These are phyloP conservation scores for Teratosphaeriaceae sp. DNA, from an alignment of 2,329 filamentous ascomycete genomes.

Conservation along the genomic window DNA sequence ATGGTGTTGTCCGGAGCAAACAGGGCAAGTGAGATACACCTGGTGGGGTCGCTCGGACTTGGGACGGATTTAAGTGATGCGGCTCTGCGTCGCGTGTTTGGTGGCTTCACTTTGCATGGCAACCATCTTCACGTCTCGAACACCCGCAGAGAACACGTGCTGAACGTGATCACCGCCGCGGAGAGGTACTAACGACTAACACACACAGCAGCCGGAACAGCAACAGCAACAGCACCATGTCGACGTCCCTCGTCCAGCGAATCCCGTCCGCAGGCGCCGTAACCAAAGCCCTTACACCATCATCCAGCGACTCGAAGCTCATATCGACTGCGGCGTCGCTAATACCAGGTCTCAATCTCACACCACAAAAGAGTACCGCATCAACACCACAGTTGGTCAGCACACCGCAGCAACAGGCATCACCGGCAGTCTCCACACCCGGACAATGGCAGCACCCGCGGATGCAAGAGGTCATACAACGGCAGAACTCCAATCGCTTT, in stretches of 20 bases:
- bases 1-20: too few species aligned
- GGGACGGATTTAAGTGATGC: neutral
- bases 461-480: slow-evolving; percentile 75
- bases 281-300: neutral
- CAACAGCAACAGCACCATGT: slow-evolving; percentile 4
- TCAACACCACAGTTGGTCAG: neutral
- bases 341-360: slow-evolving; percentile 13
- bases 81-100: neutral
- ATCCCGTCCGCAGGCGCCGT: neutral
- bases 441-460: slow-evolving; percentile 90
- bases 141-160: neutral
- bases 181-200: slow-evolving; percentile 5
- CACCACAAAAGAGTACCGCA: slow-evolving; percentile 7
- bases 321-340: slow-evolving; percentile 8
- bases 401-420: slow-evolving; percentile 14
- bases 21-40: neutral
- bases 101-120: neutral
- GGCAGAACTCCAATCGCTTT: slow-evolving; percentile 73
- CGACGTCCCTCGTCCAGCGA: slow-evolving; percentile 2
- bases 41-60: too few species aligned
- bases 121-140: neutral
- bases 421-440: slow-evolving; percentile 22
- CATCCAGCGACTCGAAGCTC: slow-evolving; percentile 1
- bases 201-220: slow-evolving; percentile 7
- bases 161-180: slow-evolving; percentile 3